Percentiles rank a stretch among this genome's conserved stretches.
Evolutionary conservation across 2,329 filamentous ascomycete species (phyloP).

Genomic region (Colletotrichum filicis): DNA sequence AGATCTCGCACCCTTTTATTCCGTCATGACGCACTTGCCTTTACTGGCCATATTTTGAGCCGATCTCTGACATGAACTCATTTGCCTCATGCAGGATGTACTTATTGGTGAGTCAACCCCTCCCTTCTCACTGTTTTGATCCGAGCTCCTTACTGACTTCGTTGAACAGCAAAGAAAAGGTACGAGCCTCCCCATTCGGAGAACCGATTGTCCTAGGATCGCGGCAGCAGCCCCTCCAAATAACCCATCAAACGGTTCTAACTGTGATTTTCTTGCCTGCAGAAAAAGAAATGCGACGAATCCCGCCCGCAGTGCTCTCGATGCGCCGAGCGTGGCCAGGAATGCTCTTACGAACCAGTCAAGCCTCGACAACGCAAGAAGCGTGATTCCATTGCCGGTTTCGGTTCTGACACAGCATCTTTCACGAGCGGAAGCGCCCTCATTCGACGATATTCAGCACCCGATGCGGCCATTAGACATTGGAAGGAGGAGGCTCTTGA

Average conservation of each 20-base stretch:
- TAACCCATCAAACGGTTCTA: not conserved
- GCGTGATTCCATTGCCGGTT: constrained; percentile 39
- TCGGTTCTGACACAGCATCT: constrained; percentile 24
- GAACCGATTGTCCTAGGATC: not conserved
- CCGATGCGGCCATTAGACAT: constrained; percentile 21
- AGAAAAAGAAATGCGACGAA: constrained; percentile 71
- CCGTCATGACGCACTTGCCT: constrained; percentile 1
- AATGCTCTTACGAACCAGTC: constrained; percentile 62
- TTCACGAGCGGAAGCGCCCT: constrained; percentile 18
- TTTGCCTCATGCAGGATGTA: constrained; percentile 54
- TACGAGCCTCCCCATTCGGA: constrained; percentile 42
- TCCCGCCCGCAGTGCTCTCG: constrained; percentile 61
- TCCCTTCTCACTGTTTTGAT: not conserved
- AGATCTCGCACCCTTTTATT: constrained; percentile 5
- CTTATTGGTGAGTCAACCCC: constrained; percentile 57
- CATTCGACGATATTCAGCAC: constrained; percentile 22
- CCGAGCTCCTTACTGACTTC: constrained; percentile 11
- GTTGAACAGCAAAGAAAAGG: constrained; percentile 63
- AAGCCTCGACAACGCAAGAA: constrained; percentile 52
- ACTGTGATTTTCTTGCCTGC: constrained; percentile 11
- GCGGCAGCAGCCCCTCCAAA: not conserved
- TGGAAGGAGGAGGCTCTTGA: constrained; percentile 29
- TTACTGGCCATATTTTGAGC: not conserved
- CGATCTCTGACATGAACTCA: constrained; percentile 40
- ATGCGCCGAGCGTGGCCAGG: constrained; percentile 59